Conservation (phyloP, 2,329 filamentous ascomycete species). For the Colletotrichum limetticola region DNA sequence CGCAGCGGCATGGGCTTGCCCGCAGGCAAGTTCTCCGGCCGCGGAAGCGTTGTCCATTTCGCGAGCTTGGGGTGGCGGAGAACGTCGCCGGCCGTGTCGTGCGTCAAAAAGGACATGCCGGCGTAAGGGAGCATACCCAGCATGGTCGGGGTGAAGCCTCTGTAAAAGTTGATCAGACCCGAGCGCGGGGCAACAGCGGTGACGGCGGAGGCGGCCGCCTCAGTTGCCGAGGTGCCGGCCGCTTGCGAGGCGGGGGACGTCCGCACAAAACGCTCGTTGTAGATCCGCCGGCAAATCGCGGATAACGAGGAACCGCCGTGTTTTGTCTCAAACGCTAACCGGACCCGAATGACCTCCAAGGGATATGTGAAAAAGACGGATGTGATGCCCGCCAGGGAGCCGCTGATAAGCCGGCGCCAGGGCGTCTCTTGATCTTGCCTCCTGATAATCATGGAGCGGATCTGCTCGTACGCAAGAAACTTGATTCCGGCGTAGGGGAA, state of each 20-base stretch:
- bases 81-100: slow-evolving; percentile 89
- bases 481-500: slow-evolving; percentile 99
- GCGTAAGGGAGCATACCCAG: slow-evolving; percentile 97
- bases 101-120: slow-evolving; percentile 93
- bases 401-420: slow-evolving; percentile 77
- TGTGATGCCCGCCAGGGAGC: slow-evolving; percentile 82
- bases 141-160: slow-evolving; percentile 90
- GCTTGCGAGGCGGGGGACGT: slow-evolving; percentile 42
- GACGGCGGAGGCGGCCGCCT: slow-evolving; percentile 52
- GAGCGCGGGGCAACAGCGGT: slow-evolving; percentile 65
- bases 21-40: slow-evolving; percentile 61
- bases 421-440: slow-evolving; percentile 81
- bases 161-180: slow-evolving; percentile 91
- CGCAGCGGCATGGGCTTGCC: slow-evolving; percentile 78
- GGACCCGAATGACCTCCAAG: slow-evolving; percentile 90
- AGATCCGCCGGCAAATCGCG: slow-evolving; percentile 88
- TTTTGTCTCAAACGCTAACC: slow-evolving; percentile 94
- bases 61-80: slow-evolving; percentile 77
- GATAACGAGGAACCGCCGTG: slow-evolving; percentile 75
- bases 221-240: slow-evolving; percentile 53
- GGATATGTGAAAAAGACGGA: slow-evolving; percentile 98
- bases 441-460: slow-evolving; percentile 82
- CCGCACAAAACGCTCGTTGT: slow-evolving; percentile 73
- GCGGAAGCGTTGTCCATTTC: slow-evolving; percentile 79
- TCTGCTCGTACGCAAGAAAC: slow-evolving; percentile 97